Evolutionary conservation across 2,329 filamentous ascomycete genomes (phyloP), one percentile per base, ranked within the genome.

Genomic region (Fusarium abutilonis): DNA sequence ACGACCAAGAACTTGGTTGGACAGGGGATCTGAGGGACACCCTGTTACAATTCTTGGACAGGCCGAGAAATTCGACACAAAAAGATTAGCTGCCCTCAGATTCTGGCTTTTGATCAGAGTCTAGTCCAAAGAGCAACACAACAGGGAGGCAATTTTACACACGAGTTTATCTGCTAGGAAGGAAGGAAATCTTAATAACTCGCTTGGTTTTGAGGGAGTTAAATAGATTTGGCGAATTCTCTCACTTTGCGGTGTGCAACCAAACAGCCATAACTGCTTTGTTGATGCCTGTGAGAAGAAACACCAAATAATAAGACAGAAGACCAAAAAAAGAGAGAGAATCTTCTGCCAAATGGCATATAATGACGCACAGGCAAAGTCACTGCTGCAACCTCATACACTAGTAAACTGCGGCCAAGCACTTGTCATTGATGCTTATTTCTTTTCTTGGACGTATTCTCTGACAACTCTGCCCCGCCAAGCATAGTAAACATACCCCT

Each of bases 381-480:
- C 51, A 68, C 56, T 52, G 54, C 49, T 68, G 64, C 58, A 69
- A 56, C 50, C 55, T 53, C 32, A 40, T 42, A 29, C 57, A 54
- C 63, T 64, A 57, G 35, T 23, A 53, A 49, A 46, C 36, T 60
- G 44, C 39, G 45, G 43, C 61, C 60, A 48, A 64, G 56, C 50
- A 47, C 55, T 53, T 63, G 64, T 56, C 56, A 53, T 44, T 32
- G 51, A 57, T 65, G 62, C 61, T 67, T 67, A 48, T 52, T 64
- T 62, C 32, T n/a, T 45, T 59, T 46, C 21, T 10, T 55, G 41
- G 32, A 31, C 32, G 26, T 17, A 17, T 50, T 57, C 42, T 46
- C 51, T 52, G 62, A 47, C 58, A 59, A 52, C 50, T 41, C 31
- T 65, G 66, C 67, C 67, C 67, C 67, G 63, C 67, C 63, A 70